Base-by-base conservation (phyloP, 1,284 basidiomycete genomes). In the Malassezia sp. region DNA sequence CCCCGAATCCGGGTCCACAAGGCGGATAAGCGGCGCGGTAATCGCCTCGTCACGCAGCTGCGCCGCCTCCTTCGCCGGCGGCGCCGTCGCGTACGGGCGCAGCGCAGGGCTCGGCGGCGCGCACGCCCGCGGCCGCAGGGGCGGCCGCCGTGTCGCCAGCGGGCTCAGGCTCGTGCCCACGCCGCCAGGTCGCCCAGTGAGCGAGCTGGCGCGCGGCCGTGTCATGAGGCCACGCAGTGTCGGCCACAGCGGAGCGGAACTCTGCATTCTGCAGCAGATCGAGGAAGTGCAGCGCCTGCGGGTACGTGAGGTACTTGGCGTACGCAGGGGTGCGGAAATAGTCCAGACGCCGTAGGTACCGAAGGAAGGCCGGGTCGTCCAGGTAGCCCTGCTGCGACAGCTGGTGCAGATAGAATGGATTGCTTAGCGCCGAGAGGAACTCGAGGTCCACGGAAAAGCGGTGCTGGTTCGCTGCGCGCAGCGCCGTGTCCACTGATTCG, bases 161-260 rank as follows among this genome's bases (percentile, higher is more conserved):
- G 27, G 15, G 24, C 11, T 24, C 26, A n/a, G n/a, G n/a, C n/a
- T n/a, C n/a, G n/a, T n/a, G n/a, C n/a, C n/a, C n/a, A 27, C 22
- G 26, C 20, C 48, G 48, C 63, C 61, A 66, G 14, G 61, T 62
- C 8, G 61, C 57, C 63, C 63, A 66, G 38, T 66, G 63, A 4
- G 47, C 58, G 3, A 64, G 42, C 52, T 61, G 57, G 11, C 49
- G 56, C 2, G 51, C 52, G 36, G 60, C 63, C 14, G 57, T 56
- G 28, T 60, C 58, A 15, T 56, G 55, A 9, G 56, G 61, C 56
- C 63, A 66, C 2, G 45, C 63, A 5, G 52, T 41, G 44, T 58
- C 54, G 12, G 49, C 50, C 7, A 55, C 55, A 12, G 60, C 60
- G 21, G 49, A 30, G 10, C 63, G 43, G 38, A 66, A 66, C 39